Evolutionary conservation across 768 basidiomycete species (phyloP).

Genomic region (Tylopilus intermedius): DNA sequence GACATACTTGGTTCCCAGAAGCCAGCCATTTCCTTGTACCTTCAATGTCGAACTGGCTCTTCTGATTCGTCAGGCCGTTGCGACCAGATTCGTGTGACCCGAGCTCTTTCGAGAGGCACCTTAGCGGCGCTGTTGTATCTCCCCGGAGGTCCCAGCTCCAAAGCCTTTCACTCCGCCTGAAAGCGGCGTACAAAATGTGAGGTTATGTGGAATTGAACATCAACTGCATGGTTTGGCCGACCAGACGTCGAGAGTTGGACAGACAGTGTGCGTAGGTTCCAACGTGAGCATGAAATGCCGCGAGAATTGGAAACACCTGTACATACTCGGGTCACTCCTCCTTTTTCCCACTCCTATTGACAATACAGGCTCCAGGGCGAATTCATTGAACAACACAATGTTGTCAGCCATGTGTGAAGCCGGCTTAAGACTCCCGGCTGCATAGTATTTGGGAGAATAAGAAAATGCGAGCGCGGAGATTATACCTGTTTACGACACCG

Average conservation of each 20-base stretch:
- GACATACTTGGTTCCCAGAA: constrained; percentile 62
- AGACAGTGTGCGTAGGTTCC: neutral
- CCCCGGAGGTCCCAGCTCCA: constrained; percentile 79
- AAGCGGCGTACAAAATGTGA: constrained; percentile 73
- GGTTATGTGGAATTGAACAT: constrained; percentile 72
- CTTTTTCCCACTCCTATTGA: constrained; percentile 46
- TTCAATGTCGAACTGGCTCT: constrained; percentile 74
- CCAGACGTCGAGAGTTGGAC: neutral
- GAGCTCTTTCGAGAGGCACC: constrained; percentile 26
- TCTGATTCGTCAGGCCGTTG: constrained; percentile 61
- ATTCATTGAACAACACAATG: constrained; percentile 64
- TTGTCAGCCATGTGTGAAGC: constrained; percentile 43
- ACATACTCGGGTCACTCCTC: constrained; percentile 48
- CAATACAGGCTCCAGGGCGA: constrained; percentile 49
- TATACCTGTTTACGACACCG: constrained; percentile 55
- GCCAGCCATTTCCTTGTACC: constrained; percentile 56
- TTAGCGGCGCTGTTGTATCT: constrained; percentile 41
- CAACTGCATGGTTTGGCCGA: constrained; percentile 38
- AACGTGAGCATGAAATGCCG: neutral
- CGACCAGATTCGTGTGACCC: neutral
- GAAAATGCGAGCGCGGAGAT: constrained; percentile 81
- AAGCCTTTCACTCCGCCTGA: constrained; percentile 54
- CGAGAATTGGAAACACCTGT: neutral
- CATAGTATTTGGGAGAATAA: constrained; percentile 60
- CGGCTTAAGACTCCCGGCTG: constrained; percentile 70